phyloP scores from a whole-genome alignment of 441 rosid species.

The Pelargonium exstipulatum region DNA sequence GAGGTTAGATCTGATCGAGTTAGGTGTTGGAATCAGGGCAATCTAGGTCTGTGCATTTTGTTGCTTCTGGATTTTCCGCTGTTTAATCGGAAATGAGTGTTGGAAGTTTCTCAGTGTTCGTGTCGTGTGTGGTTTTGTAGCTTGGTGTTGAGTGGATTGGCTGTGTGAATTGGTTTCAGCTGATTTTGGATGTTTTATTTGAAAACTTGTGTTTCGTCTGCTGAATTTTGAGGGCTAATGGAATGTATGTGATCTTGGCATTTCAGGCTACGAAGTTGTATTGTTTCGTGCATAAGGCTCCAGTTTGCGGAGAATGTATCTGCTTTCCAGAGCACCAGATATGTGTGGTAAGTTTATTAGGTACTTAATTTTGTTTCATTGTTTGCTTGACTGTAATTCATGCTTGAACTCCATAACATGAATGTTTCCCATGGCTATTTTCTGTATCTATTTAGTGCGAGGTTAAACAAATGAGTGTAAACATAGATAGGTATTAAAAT shows the following conservation, averaged over 20 bases:
- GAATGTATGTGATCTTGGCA: conserved; percentile 5
- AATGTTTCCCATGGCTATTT: background rate
- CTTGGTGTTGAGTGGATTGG: background rate
- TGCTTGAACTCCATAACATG: background rate
- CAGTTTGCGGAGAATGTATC: conserved; percentile 96
- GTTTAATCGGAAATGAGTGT: background rate
- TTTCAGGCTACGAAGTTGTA: conserved; percentile 91
- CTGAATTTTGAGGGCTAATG: background rate
- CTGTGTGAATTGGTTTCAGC: conserved; percentile 3
- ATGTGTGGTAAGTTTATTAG: conserved; percentile 61
- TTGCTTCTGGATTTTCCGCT: background rate
- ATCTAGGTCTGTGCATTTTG: background rate
- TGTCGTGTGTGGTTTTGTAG: background rate
- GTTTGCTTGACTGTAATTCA: background rate
- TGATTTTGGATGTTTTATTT: background rate
- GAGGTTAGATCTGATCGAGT: conserved; percentile 17
- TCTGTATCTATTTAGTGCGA: background rate
- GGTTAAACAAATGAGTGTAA: background rate
- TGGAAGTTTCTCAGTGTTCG: background rate
- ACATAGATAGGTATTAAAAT: background rate
- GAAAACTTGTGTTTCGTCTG: background rate
- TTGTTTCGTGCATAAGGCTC: conserved; percentile 98
- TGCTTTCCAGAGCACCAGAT: conserved; percentile 92
- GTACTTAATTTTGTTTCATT: background rate
- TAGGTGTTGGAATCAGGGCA: background rate